Conservation (phyloP, 495 filamentous ascomycete genomes). For the Alectoria sarmentosa region DNA sequence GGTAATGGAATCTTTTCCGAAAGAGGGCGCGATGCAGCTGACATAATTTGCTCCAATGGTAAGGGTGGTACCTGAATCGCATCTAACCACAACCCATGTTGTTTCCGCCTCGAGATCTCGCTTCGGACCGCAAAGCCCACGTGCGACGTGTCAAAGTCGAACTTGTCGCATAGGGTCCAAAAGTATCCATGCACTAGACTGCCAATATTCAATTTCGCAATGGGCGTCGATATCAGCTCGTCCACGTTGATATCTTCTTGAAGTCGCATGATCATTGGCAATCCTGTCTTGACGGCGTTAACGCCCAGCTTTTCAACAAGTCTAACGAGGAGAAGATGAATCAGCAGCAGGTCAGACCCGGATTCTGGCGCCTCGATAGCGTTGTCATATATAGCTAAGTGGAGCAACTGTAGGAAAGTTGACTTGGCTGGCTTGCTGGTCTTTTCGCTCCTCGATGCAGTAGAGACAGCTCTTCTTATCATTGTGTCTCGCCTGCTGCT, state of each 20-base stretch:
- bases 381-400: constrained; percentile 81
- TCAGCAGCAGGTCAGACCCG: constrained; percentile 63
- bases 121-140: constrained; percentile 62
- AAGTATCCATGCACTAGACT: constrained; percentile 84
- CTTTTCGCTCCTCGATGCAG: constrained; percentile 56
- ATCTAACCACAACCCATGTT: constrained; percentile 67
- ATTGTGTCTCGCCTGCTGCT: constrained; percentile 34
- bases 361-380: constrained; percentile 62
- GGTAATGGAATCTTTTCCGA: constrained; percentile 29
- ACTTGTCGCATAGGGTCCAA: constrained; percentile 67
- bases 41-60: constrained; percentile 40
- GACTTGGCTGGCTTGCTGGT: constrained; percentile 47
- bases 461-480: constrained; percentile 62
- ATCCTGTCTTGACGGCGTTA: constrained; percentile 67
- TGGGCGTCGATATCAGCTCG: constrained; percentile 42
- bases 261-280: constrained; percentile 82
- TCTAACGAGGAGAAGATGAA: constrained; percentile 66
- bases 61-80: constrained; percentile 50
- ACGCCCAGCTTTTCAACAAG: constrained; percentile 74
- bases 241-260: constrained; percentile 73
- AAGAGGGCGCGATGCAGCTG: constrained; percentile 27
- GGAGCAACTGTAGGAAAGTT: constrained; percentile 74
- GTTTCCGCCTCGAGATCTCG: constrained; percentile 67
- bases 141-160: constrained; percentile 61
- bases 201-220: constrained; percentile 66